phyloP scores from a whole-genome alignment of 148 eudicot species.

The Dysphania ambrosioides region DNA sequence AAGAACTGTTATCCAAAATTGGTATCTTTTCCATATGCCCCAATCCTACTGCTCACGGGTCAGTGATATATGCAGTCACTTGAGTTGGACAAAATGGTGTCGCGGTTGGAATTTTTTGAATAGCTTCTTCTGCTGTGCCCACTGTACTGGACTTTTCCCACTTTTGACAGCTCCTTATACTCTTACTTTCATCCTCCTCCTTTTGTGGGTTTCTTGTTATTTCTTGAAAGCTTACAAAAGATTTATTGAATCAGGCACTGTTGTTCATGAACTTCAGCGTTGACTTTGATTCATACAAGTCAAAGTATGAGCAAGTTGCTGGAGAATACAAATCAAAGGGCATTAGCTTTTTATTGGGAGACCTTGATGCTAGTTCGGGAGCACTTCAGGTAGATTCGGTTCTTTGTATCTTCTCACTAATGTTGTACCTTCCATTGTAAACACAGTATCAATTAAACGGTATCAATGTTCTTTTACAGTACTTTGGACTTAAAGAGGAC shows the following conservation, averaged over 20 bases:
- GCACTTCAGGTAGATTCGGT: slow-evolving; percentile 69
- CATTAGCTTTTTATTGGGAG: slow-evolving; percentile 78
- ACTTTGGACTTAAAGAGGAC: slow-evolving; percentile 74
- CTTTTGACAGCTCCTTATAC: not conserved
- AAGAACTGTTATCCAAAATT: not conserved
- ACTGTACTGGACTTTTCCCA: not conserved
- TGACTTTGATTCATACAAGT: slow-evolving; percentile 58
- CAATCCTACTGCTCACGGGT: not conserved
- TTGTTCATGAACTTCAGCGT: slow-evolving; percentile 69
- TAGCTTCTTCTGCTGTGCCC: not conserved
- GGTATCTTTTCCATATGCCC: not conserved
- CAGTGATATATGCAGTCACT: not conserved
- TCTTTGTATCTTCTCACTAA: slow-evolving; percentile 1
- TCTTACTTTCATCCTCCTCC: not conserved
- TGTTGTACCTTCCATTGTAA: not conserved
- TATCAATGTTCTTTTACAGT: slow-evolving; percentile 40
- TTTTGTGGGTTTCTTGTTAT: not conserved
- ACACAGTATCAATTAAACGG: not conserved
- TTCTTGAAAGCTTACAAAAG: not conserved
- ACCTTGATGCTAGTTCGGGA: slow-evolving; percentile 74
- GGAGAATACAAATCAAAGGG: slow-evolving; percentile 66
- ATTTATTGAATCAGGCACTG: slow-evolving; percentile 58
- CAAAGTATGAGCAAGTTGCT: slow-evolving; percentile 73
- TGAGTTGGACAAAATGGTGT: not conserved
- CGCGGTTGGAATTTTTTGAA: not conserved